These are phyloP conservation scores for Primulina tabacum DNA, from an alignment of 257 asterid species.

Conservation along the genomic window DNA sequence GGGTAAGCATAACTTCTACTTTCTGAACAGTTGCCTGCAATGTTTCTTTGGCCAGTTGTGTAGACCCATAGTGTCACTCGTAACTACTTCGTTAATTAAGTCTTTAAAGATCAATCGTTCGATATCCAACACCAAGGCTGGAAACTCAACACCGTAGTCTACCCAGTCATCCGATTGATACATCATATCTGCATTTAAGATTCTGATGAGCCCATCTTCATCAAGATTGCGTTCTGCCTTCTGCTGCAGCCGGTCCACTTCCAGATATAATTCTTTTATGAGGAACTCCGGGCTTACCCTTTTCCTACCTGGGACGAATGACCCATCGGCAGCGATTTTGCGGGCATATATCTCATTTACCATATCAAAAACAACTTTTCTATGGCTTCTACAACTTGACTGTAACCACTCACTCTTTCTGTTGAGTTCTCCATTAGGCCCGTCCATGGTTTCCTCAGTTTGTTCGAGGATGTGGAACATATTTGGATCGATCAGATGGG, in stretches of 20 bases:
- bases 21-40: slow-evolving; percentile 45
- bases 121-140: slow-evolving; percentile 76
- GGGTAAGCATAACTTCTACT: slow-evolving; percentile 29
- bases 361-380: slow-evolving; percentile 69
- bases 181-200: slow-evolving; percentile 56
- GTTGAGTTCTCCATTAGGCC: slow-evolving; percentile 22
- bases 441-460: slow-evolving; percentile 41
- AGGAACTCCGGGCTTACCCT: slow-evolving; percentile 46
- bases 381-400: slow-evolving; percentile 43
- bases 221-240: slow-evolving; percentile 40
- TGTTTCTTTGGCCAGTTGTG: slow-evolving; percentile 37
- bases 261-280: slow-evolving; percentile 55
- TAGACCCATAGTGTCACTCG: slow-evolving; percentile 40
- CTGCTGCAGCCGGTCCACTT: slow-evolving; percentile 55
- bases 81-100: slow-evolving; percentile 67
- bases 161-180: slow-evolving; percentile 62
- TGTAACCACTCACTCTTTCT: slow-evolving; percentile 27
- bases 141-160: slow-evolving; percentile 44
- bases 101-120: slow-evolving; percentile 88
- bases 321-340: slow-evolving; percentile 48
- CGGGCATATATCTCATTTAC: slow-evolving; percentile 65
- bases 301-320: slow-evolving; percentile 30
- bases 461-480: slow-evolving; percentile 76
- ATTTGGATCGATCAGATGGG: slow-evolving; percentile 59
- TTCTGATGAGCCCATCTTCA: slow-evolving; percentile 42